Percentiles rank a stretch among this genome's conserved stretches.
These are phyloP conservation scores for Penicillium sclerotiorum DNA, from an alignment of 2,329 filamentous ascomycete genomes.

Conservation along the genomic window DNA sequence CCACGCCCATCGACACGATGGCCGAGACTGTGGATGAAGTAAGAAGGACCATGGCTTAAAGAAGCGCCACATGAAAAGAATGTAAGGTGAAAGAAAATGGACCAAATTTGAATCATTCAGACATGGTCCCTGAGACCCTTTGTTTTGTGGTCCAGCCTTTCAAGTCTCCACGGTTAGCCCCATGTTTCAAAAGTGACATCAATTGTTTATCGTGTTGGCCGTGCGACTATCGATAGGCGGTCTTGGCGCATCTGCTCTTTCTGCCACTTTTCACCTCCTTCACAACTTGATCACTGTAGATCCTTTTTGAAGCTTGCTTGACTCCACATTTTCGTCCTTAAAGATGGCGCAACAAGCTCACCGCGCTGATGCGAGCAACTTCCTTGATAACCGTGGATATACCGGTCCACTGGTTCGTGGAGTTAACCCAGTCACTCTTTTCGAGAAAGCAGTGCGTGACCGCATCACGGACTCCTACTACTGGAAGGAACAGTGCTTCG, in stretches of 20 bases:
- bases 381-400: constrained; percentile 91
- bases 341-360: constrained; percentile 55
- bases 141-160: constrained; percentile 4
- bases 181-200: constrained; percentile 28
- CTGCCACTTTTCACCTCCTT: constrained; percentile 10
- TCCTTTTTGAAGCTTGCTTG: constrained; percentile 9
- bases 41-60: constrained; percentile 47
- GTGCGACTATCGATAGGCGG: constrained; percentile 43
- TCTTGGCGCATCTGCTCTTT: constrained; percentile 22
- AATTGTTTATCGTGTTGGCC: constrained; percentile 38
- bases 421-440: constrained; percentile 90
- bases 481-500: constrained; percentile 99
- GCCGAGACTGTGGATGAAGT: constrained; percentile 49
- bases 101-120: constrained; percentile 19
- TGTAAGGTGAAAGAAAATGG: constrained; percentile 8
- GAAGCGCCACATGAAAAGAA: constrained; percentile 18
- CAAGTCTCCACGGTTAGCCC: constrained; percentile 3
- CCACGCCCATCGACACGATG: constrained; percentile 50
- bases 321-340: constrained; percentile 8
- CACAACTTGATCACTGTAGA: constrained; percentile 6
- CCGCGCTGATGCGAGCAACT: constrained; percentile 72
- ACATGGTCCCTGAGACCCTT: not conserved
- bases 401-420: constrained; percentile 76
- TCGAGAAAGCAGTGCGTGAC: constrained; percentile 94
- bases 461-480: constrained; percentile 95